Evolutionary conservation across 768 basidiomycete species (phyloP), one percentile per base, ranked within the genome.

Genomic region (Rhizopogon sp.): DNA sequence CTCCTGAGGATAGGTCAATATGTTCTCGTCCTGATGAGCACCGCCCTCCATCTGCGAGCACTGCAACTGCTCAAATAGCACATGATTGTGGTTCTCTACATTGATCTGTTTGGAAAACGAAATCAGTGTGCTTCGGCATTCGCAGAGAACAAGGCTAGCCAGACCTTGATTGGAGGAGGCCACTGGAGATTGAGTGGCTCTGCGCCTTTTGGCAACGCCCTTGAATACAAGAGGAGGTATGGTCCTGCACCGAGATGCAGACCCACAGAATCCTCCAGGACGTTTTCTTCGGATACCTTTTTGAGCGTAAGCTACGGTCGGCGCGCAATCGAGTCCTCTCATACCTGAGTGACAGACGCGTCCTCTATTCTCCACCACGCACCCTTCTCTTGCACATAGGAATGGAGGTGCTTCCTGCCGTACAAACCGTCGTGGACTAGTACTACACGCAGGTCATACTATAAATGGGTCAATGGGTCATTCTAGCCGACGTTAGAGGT

Each of bases 351-450:
- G 3, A 90, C 85, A 10, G 73, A 70, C 55, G 80, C 79, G 61
- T 91, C 91, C 7, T 87, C 76, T 2, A 83, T 86, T 70, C 88
- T 92, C 88, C 88, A 93, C 90, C 90, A 93, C 3, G 66, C 70
- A 5, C 78, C 84, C 43, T 81, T 76, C 29, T 66, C 67, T 56
- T 84, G 80, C 11, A 90, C 82, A 58, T 91, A 93, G 6, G 87
- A 87, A 65, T 90, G 90, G 8, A 89, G 72, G 61, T 90, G 87
- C 54, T 80, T 88, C 44, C 91, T 75, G 8, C 90, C 90, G 41
- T 83, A 85, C 33, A 90, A 70, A 5, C 90, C 90, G 10, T 87
- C 88, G 60, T 91, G 87, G 44, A 90, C 74, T 39, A 92, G 75
- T 5, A 91, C 90, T 7, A 80, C 85, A 3, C 88, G 85, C 22